phyloP scores from a whole-genome alignment of 768 basidiomycete genomes.

The Mycena galopus region DNA sequence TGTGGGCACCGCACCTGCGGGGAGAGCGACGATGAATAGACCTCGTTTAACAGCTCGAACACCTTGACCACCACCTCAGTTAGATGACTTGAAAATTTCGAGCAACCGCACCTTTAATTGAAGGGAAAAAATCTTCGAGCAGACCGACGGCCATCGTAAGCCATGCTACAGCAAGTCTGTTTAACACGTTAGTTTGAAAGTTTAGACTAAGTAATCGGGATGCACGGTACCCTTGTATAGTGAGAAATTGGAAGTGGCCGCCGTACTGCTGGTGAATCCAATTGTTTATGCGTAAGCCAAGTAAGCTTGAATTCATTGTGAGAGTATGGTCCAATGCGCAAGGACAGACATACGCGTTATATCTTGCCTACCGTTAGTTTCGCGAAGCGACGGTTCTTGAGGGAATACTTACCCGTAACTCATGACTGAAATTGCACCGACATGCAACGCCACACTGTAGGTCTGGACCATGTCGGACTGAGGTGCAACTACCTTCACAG shows the following conservation, averaged over 20 bases:
- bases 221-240: slow-evolving; percentile 74
- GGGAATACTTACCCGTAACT: slow-evolving; percentile 47
- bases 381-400: neutral
- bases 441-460: slow-evolving; percentile 44
- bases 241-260: slow-evolving; percentile 80
- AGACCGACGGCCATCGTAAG: slow-evolving; percentile 53
- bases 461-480: slow-evolving; percentile 17
- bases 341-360: slow-evolving; percentile 20
- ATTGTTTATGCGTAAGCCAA: slow-evolving; percentile 40
- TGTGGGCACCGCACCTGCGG: slow-evolving; percentile 49
- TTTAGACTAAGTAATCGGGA: neutral
- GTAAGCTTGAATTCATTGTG: slow-evolving; percentile 36
- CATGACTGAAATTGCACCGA: slow-evolving; percentile 50
- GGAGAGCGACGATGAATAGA: slow-evolving; percentile 74
- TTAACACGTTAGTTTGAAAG: neutral
- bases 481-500: too few relatives aligned
- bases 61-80: slow-evolving; percentile 43
- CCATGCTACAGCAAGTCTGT: slow-evolving; percentile 55
- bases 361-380: slow-evolving; percentile 11
- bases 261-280: slow-evolving; percentile 64
- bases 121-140: slow-evolving; percentile 49
- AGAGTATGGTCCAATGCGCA: neutral
- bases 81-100: neutral
- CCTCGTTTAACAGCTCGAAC: slow-evolving; percentile 64
- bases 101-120: slow-evolving; percentile 42